Evolutionary conservation across 495 filamentous ascomycete genomes (phyloP).

Genomic region (Aspergillus conjunctus): DNA sequence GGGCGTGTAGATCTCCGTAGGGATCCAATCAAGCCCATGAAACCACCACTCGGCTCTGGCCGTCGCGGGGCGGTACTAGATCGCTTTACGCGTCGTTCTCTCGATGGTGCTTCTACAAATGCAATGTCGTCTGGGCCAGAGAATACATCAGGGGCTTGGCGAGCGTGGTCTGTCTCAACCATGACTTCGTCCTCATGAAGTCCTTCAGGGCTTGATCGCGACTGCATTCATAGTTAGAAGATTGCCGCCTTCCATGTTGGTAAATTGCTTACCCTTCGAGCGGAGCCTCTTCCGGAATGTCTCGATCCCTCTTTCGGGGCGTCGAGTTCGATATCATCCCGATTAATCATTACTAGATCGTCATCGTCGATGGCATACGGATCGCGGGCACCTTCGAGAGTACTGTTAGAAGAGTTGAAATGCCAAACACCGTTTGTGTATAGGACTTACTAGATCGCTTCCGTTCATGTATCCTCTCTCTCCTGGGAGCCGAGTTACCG

Average conservation of each 20-base stretch:
- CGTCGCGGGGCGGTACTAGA: constrained; percentile 48
- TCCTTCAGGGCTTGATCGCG: constrained; percentile 33
- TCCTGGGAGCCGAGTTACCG: constrained; percentile 35
- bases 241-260: background rate
- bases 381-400: constrained; percentile 49
- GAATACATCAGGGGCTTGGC: constrained; percentile 38
- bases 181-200: constrained; percentile 50
- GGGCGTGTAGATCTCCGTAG: constrained; percentile 43
- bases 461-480: constrained; percentile 40
- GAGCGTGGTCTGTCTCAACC: constrained; percentile 47
- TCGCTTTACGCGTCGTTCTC: constrained; percentile 58
- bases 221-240: constrained; percentile 22
- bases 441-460: constrained; percentile 41
- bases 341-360: constrained; percentile 60
- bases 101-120: constrained; percentile 69
- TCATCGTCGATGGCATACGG: constrained; percentile 62
- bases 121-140: constrained; percentile 66
- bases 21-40: constrained; percentile 53
- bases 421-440: background rate
- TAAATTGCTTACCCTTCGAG: constrained; percentile 35
- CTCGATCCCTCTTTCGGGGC: constrained; percentile 40
- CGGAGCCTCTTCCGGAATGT: constrained; percentile 41
- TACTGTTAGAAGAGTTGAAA: constrained; percentile 13
- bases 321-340: constrained; percentile 46
- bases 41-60: constrained; percentile 46